Percentiles rank a stretch among this genome's conserved stretches.
Conservation (phyloP, 1,284 basidiomycete genomes). For the Melampsora americana region DNA sequence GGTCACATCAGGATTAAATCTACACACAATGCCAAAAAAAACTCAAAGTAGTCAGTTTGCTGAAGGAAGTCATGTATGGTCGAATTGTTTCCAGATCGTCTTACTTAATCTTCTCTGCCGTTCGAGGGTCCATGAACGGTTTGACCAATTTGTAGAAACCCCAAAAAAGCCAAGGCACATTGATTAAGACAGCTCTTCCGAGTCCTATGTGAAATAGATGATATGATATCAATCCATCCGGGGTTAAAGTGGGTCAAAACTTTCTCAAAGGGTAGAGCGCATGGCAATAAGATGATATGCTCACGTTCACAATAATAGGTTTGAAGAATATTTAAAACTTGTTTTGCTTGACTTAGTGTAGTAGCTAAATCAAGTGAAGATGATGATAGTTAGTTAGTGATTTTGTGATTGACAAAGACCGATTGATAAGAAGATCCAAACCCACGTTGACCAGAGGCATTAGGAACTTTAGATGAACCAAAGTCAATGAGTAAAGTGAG, state of each 20-base stretch:
- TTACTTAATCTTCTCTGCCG: slow-evolving; percentile 71
- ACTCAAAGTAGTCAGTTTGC: too few species aligned
- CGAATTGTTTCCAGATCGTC: slow-evolving; percentile 2
- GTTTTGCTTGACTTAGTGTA: slow-evolving; percentile 23
- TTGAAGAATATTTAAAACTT: slow-evolving; percentile 77
- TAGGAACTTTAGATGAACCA: not conserved
- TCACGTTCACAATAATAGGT: slow-evolving; percentile 75
- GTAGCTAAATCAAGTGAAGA: slow-evolving; percentile 45
- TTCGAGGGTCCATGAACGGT: slow-evolving; percentile 85
- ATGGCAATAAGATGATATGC: not conserved
- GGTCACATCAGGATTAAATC: slow-evolving; percentile 70
- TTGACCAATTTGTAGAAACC: slow-evolving; percentile 70
- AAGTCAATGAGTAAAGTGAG: slow-evolving; percentile 45
- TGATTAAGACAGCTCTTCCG: slow-evolving; percentile 77
- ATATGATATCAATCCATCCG: too few species aligned
- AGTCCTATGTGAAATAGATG: slow-evolving; percentile 58
- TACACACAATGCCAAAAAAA: not conserved
- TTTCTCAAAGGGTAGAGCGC: not conserved
- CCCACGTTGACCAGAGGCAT: not conserved
- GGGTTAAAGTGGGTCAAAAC: not conserved
- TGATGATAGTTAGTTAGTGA: not conserved
- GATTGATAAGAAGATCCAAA: not conserved
- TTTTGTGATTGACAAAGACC: not conserved
- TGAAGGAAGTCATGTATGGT: not conserved
- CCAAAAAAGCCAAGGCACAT: slow-evolving; percentile 62